Base-by-base conservation (phyloP, 306 rosid species). In the Vigna radiata region DNA sequence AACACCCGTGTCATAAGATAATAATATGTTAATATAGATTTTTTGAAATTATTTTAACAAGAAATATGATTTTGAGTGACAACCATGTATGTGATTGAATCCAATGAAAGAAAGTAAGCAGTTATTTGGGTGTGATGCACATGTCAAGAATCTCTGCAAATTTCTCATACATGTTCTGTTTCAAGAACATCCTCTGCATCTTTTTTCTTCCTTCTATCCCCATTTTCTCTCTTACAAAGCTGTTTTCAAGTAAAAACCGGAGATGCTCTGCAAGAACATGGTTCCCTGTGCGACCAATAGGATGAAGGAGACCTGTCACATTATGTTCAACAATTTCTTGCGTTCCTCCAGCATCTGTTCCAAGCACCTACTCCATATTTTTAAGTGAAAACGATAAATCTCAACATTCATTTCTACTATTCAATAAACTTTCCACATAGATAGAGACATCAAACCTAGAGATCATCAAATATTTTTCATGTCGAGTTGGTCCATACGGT, bases 301-400 rank as follows among this genome's bases (percentile, higher is more conserved):
- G 93, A 83, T 91, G 97, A 84, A 88, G 89, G 81, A 94, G 89
- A 70, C 98, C 97, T 5, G 89, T 90, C 47, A 90, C 88, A 36
- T 89, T 91, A 80, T 90, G 89, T 72, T 94, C 98, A 9, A 94
- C 97, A 80, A 94, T 91, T 82, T 89, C 98, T 78, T 76, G 87
- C 4, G 98, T 94, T 48, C 96, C 98, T 18, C 98, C 98, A 17
- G 89, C 90, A 43, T 94, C 88, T 31, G 97, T 94, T 85, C 98
- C 98, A 56, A 94, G 87, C 71, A 94, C 97, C 97, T 94, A 87
- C 41, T 72, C 68, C 82, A 80, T 8, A n/a, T 62, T 62, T 60
- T 62, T 62, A 33, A 16, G 17, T 33, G 25, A 62, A 15, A 6
- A 6, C 31, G n/a, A 25, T 33, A 19, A 48, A 47, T 55, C 23